Evolutionary conservation across 2,329 filamentous ascomycete genomes (phyloP), one percentile per base, ranked within the genome.

Genomic region (Periconia sp.): DNA sequence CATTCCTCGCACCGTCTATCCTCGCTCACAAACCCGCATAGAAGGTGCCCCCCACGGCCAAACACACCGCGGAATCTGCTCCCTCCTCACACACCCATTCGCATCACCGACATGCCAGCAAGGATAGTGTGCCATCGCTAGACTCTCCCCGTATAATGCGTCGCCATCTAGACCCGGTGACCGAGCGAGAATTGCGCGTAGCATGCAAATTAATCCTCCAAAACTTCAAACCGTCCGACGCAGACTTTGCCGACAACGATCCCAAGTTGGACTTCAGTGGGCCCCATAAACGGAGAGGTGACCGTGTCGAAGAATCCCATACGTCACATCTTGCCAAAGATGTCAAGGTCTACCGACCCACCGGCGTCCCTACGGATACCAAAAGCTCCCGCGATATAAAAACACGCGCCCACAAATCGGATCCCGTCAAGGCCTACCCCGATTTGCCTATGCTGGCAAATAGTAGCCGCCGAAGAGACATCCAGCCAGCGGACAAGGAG

Each of bases 171-270:
- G 68, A 76, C 15, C 58, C 68, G 20, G 65, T 72, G 35, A 69
- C 75, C 44, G 78, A 81, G 54, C 68, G 69, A 27, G 76, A 80
- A 55, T 65, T 81, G 47, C 76, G 77, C 54, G 60, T 68, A 43
- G 76, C 78, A 51, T 81, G 79, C 63, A 72, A 74, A 19, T 72
- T 73, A 49, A 73, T 81, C 50, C 65, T 79, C 50, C 63, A 72
- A 42, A 69, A 74, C 63, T 72, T 71, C 65, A 74, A 74, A 60
- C 70, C 71, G 8, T 74, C 72, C 41, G 72, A 72, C 50, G 65
- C 72, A 63, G 68, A 64, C 56, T 64, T 74, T 57, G 63, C 64
- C 27, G 65, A 72, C 53, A 65, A 66, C 1, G 69, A 77, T 53
- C 71, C 69, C 9, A 71, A 66, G 55, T 62, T 72, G 18, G 72